Evolutionary conservation across 257 asterid genomes (phyloP), one percentile per base, ranked within the genome.

Genomic region (Nicotiana paniculata): DNA sequence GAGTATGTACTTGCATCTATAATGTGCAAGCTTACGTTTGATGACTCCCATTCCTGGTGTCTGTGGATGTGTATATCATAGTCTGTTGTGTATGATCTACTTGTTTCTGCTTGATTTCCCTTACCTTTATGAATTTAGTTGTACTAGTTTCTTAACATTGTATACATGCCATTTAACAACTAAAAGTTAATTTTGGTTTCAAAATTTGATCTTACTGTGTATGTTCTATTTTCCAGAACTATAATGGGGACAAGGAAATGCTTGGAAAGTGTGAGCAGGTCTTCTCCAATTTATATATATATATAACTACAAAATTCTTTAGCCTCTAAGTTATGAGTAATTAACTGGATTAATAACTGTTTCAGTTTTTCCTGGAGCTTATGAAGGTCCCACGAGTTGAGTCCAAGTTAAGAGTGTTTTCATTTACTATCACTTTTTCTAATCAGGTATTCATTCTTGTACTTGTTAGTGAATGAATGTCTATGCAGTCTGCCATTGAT

Each of bases 221-320:
- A 68, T 77, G 74, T 81, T 67, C 69, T 88, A 48, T 69, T 43
- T 88, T 89, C 54, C 96, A 96, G 99, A 96, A 96, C 70, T 96
- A 96, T 86, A 91, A 84, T 65, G 99, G 97, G 84, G 90, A 91
- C 88, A 96, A 90, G 91, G 97, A 89, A 87, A 92, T 91, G 97
- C 99, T 96, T 53, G 99, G 98, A 83, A 96, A 93, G 89, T 96
- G 99, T 69, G 99, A 96, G 88, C 99, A 96, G 99, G 99, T 96
- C 69, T 30, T 74, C 55, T 18, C 53, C 65, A 48, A 28, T 68
- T 64, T 77, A 51, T 59, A 67, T 67, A 30, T 53, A 39, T 39
- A 7, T 32, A 32, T 30, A 65, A 48, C 24, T 74, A 26, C 79
- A 48, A 74, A 51, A 24, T 24, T 74, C 39, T 51, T 58, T 72